Evolutionary conservation across 331 rosid species (phyloP).

Genomic region (Telfairia occidentalis): DNA sequence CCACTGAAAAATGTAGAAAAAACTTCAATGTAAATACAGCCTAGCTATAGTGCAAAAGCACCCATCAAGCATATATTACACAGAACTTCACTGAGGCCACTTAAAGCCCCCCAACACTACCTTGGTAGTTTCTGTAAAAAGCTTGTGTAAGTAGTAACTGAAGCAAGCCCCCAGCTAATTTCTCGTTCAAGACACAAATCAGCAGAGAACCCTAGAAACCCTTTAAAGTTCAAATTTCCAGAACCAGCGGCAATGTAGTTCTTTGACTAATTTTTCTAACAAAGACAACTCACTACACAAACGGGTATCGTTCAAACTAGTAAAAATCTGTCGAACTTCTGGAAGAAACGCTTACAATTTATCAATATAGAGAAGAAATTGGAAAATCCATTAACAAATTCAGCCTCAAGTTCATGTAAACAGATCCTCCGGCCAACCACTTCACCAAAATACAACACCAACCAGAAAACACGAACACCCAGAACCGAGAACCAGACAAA

Average conservation of each 20-base stretch:
- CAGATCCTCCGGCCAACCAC: conserved; percentile 41
- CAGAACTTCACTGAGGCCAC: conserved; percentile 9
- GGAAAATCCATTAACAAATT: conserved; percentile 17
- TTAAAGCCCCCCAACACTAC: neutral
- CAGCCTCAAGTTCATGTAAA: conserved; percentile 18
- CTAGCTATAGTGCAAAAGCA: conserved; percentile 7
- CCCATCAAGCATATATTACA: conserved; percentile 14
- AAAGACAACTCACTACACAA: conserved; percentile 1
- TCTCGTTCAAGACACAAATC: neutral
- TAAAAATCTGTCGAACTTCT: conserved; percentile 17
- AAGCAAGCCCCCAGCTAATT: neutral
- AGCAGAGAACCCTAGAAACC: conserved; percentile 10
- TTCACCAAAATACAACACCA: conserved; percentile 30
- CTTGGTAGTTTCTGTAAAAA: neutral
- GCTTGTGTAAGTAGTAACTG: neutral
- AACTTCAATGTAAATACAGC: conserved; percentile 15
- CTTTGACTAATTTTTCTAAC: neutral
- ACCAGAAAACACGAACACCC: conserved; percentile 19
- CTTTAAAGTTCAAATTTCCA: neutral
- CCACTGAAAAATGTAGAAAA: conserved; percentile 17
- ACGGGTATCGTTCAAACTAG: neutral
- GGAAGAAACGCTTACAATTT: conserved; percentile 15
- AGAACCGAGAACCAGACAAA: conserved; percentile 9
- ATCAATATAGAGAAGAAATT: conserved; percentile 8
- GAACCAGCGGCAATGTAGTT: conserved; percentile 12